These are phyloP conservation scores for Eremomyces bilateralis DNA, from an alignment of 495 filamentous ascomycete genomes.

Conservation along the genomic window DNA sequence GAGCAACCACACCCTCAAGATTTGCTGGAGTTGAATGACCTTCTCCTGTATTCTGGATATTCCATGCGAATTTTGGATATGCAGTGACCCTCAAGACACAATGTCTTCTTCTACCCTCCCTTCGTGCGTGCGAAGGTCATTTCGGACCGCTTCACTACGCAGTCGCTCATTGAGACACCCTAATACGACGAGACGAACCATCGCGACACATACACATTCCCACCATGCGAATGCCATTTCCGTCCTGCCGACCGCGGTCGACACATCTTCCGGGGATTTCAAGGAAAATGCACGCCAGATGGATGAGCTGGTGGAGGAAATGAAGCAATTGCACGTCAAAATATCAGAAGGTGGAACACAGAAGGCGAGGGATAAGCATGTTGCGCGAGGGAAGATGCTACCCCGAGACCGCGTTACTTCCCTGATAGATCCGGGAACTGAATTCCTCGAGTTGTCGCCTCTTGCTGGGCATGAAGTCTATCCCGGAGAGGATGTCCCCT, in stretches of 20 bases:
- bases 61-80: no score
- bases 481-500: slow-evolving; percentile 61
- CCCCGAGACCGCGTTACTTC: slow-evolving; percentile 75
- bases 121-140: no score
- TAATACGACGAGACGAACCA: slow-evolving; percentile 8
- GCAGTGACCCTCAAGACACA: no score
- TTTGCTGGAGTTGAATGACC: no score
- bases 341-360: slow-evolving; percentile 56
- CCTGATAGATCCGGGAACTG: slow-evolving; percentile 69
- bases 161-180: no score
- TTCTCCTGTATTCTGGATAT: no score
- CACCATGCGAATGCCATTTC: slow-evolving; percentile 46
- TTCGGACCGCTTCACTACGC: no score
- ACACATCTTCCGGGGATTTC: slow-evolving; percentile 57
- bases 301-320: slow-evolving; percentile 40
- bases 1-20: no score
- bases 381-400: slow-evolving; percentile 81
- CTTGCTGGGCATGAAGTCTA: slow-evolving; percentile 79
- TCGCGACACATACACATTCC: slow-evolving; percentile 23
- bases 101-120: no score
- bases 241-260: slow-evolving; percentile 49
- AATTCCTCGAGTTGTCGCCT: slow-evolving; percentile 77
- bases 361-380: slow-evolving; percentile 77
- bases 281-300: slow-evolving; percentile 63
- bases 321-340: slow-evolving; percentile 45